phyloP scores from a whole-genome alignment of 306 rosid genomes.

The Fagus sylvatica region DNA sequence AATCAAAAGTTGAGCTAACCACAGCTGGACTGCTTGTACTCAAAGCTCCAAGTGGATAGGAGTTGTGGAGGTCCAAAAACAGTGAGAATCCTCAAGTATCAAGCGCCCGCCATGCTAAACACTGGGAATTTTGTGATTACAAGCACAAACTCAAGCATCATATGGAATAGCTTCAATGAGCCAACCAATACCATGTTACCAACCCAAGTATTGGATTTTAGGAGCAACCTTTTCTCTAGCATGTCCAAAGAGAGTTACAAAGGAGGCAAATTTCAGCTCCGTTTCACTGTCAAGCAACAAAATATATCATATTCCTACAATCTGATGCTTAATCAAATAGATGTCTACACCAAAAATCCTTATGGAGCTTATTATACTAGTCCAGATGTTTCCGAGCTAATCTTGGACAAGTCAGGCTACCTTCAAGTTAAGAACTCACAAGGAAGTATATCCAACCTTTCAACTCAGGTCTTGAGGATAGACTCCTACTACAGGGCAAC shows the following conservation, averaged over 20 bases:
- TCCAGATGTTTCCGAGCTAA: neutral
- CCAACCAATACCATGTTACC: conserved; percentile 5
- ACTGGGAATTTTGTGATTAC: neutral
- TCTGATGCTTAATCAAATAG: neutral
- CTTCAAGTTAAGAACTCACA: too few relatives aligned
- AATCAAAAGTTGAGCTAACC: neutral
- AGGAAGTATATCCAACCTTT: neutral
- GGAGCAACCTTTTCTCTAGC: neutral
- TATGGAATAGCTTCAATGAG: neutral
- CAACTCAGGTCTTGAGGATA: neutral
- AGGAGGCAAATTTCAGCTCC: neutral
- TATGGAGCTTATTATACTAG: neutral
- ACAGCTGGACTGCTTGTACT: neutral
- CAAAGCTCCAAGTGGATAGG: neutral
- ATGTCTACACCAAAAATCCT: neutral
- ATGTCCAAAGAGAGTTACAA: neutral
- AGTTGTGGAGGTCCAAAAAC: neutral
- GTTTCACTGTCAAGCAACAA: neutral
- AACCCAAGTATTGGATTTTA: neutral
- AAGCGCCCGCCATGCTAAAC: neutral
- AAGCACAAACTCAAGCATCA: neutral
- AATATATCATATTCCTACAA: neutral
- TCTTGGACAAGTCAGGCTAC: too few relatives aligned
- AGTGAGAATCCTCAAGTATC: neutral
- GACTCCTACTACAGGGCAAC: neutral